A percentile compares a stretch with the other conserved stretches of the same genome.
Evolutionary conservation across 768 basidiomycete genomes (phyloP).

Genomic region (Suillus subluteus): DNA sequence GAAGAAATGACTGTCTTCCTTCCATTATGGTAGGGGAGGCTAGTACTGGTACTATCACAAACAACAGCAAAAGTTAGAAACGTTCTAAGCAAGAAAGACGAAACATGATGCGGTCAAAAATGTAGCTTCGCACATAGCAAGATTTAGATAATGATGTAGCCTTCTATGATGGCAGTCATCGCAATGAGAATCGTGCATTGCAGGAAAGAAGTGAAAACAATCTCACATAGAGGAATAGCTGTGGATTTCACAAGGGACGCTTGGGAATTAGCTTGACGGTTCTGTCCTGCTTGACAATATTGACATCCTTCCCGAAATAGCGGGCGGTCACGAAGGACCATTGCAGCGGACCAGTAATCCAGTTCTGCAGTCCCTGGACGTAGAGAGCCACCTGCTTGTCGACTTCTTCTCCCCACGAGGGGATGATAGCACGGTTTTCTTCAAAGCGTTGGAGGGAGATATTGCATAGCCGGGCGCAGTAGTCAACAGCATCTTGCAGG

Average conservation of each 20-base stretch:
- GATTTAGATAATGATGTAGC: neutral
- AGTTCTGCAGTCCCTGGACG: constrained; percentile 62
- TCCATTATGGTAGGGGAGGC: no score
- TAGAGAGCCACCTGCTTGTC: constrained; percentile 62
- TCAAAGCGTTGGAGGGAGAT: constrained; percentile 57
- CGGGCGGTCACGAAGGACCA: constrained; percentile 61
- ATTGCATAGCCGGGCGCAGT: constrained; percentile 63
- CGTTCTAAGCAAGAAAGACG: neutral
- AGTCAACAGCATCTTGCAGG: constrained; percentile 65
- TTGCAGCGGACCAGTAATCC: constrained; percentile 73
- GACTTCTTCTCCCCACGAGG: constrained; percentile 61
- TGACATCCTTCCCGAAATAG: constrained; percentile 66
- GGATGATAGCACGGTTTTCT: neutral
- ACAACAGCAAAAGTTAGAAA: neutral
- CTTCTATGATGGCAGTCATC: neutral
- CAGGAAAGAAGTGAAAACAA: neutral
- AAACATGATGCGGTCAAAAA: neutral
- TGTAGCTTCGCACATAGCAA: neutral
- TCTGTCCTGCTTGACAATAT: constrained; percentile 39
- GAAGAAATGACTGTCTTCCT: no score
- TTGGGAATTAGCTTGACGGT: constrained; percentile 55
- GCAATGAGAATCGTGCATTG: neutral
- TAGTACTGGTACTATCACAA: neutral
- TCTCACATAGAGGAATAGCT: neutral
- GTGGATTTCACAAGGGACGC: constrained; percentile 26